phyloP scores from a whole-genome alignment of 2,329 filamentous ascomycete species.

The Davidsoniella eucalypti region DNA sequence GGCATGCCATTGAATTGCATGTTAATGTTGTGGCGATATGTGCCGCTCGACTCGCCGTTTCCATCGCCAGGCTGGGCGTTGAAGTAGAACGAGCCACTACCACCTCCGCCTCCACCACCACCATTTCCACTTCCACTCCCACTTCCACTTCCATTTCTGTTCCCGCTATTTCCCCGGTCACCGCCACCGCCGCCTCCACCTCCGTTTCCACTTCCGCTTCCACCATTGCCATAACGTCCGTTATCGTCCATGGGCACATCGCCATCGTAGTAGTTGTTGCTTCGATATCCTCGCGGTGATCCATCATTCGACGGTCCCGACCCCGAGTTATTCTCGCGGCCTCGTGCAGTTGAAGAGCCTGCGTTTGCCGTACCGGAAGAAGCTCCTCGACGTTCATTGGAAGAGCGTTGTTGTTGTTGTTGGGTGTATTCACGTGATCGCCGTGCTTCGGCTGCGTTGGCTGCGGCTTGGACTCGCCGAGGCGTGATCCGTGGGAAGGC shows the following conservation, averaged over 20 bases:
- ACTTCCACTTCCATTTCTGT: background rate
- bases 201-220: background rate
- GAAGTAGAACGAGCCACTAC: background rate
- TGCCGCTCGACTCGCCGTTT: background rate
- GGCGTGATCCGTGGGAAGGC: conserved; percentile 5
- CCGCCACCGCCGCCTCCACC: background rate
- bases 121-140: no score
- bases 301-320: background rate
- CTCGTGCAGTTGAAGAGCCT: background rate
- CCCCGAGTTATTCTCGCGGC: background rate
- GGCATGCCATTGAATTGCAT: conserved; percentile 7
- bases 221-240: background rate
- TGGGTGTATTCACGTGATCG: background rate
- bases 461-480: background rate
- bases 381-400: background rate
- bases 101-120: background rate
- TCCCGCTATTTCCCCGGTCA: background rate
- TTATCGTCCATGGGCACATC: background rate
- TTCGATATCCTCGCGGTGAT: background rate
- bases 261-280: background rate
- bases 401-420: background rate
- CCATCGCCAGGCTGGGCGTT: background rate
- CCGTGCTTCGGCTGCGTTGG: background rate
- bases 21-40: conserved; percentile 4
- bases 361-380: background rate